Evolutionary conservation across 768 basidiomycete genomes (phyloP).

Genomic region (Hericium erinaceus): DNA sequence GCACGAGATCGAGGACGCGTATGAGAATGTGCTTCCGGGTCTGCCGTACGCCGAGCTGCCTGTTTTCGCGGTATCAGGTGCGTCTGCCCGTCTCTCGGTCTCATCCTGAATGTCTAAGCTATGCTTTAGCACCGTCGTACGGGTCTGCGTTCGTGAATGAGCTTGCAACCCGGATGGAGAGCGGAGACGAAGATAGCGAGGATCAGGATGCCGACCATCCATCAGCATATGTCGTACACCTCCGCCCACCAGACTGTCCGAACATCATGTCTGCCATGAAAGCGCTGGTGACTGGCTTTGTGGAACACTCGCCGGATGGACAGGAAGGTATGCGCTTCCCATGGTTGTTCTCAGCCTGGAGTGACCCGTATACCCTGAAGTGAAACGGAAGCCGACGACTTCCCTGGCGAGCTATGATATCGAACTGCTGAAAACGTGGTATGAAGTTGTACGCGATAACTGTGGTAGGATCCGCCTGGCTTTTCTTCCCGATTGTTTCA

Average conservation of each 20-base stretch:
- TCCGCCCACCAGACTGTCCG: slow-evolving; percentile 11
- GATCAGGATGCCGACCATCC: slow-evolving; percentile 2
- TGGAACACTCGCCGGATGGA: slow-evolving; percentile 9
- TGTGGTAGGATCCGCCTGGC: slow-evolving; percentile 2
- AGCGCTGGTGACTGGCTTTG: slow-evolving; percentile 11
- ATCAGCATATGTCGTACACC: slow-evolving; percentile 4
- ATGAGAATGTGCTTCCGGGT: slow-evolving; percentile 12
- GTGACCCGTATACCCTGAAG: slow-evolving; percentile 17
- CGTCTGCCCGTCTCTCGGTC: background rate
- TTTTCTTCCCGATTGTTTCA: background rate
- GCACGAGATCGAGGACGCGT: slow-evolving; percentile 10
- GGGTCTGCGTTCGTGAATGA: slow-evolving; percentile 7
- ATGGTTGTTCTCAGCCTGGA: background rate
- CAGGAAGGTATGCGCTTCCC: slow-evolving; percentile 7
- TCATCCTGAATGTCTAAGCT: background rate
- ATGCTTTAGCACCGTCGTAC: slow-evolving; percentile 4
- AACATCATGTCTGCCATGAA: slow-evolving; percentile 15
- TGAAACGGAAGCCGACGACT: slow-evolving; percentile 37
- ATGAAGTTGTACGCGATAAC: slow-evolving; percentile 29
- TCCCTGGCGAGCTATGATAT: slow-evolving; percentile 60
- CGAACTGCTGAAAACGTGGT: slow-evolving; percentile 50
- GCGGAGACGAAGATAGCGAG: background rate
- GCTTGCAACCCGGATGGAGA: slow-evolving; percentile 5
- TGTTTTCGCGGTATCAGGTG: slow-evolving; percentile 11
- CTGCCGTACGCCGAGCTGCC: slow-evolving; percentile 15